Conservation (phyloP, 2,329 filamentous ascomycete genomes). For the Phaeomoniella chlamydospora region DNA sequence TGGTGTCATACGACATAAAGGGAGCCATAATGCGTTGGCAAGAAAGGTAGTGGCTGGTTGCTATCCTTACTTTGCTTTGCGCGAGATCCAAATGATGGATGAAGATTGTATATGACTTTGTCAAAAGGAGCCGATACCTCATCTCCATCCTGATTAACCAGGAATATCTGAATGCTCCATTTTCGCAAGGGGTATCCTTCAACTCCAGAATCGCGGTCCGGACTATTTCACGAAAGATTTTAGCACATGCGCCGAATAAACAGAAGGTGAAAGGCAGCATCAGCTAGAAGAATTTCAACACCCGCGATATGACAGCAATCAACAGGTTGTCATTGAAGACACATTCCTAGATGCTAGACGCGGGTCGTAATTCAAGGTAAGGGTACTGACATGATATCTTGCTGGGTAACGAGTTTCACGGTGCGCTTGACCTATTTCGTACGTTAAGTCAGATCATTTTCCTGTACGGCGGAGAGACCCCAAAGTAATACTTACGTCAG, state of each 20-base stretch:
- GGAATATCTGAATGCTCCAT: constrained; percentile 77
- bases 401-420: constrained; percentile 86
- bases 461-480: background rate
- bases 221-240: constrained; percentile 20
- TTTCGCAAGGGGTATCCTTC: constrained; percentile 84
- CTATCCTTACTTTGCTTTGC: constrained; percentile 57
- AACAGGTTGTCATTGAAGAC: no score
- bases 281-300: constrained; percentile 4
- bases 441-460: constrained; percentile 2
- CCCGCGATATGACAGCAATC: no score
- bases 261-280: constrained; percentile 3
- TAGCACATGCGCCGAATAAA: background rate
- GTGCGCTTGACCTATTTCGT: constrained; percentile 57
- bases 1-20: constrained; percentile 1
- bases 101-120: constrained; percentile 83
- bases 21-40: no score
- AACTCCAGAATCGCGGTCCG: constrained; percentile 64
- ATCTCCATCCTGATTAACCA: constrained; percentile 76
- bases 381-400: constrained; percentile 64
- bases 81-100: constrained; percentile 80
- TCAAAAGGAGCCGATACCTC: constrained; percentile 78
- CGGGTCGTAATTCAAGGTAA: constrained; percentile 3
- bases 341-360: no score
- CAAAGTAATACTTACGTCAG: constrained; percentile 22
- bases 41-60: constrained; percentile 1